Base-by-base conservation (phyloP, 106 monocot genomes). In the Dendrobium chrysotoxum region DNA sequence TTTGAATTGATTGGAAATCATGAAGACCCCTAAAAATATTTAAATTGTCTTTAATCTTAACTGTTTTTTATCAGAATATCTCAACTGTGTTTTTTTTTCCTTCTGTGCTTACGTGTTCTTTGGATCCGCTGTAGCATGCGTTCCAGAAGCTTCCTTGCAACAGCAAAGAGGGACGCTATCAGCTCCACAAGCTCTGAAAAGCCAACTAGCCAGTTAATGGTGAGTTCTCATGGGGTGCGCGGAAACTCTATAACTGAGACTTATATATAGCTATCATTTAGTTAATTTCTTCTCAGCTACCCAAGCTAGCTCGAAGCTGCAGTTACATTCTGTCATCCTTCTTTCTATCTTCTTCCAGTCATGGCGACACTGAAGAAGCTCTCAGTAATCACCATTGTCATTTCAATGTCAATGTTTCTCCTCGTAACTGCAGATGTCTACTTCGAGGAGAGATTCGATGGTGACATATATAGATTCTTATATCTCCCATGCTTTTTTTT, bases 381-480 rank as follows among this genome's bases (percentile, higher is more conserved):
- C 45, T 4, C 41, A 17, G 40, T 53, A 13, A 2, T 77, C 53
- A 16, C 35, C 40, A 28, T 10, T 20, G 18, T 41, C 23, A 20
- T 74, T 54, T 16, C 76, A 1, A 23, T 72, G 21, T 12, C 45
- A 23, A 11, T 35, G 40, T 7, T 80, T 25, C 17, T 55, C 66
- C 80, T 61, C 17, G 18, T 77, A 13, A 20, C 61, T 11, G 80
- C 84, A 26, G 75, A 61, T 3, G 80, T 80, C 38, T 76, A 80
- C 84, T 84, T 84, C 40, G 84, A 84, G 76, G 84, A 84, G 77
- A 75, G 84, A 61, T 84, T 84, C 40, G 77, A 84, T 35, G 84
- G 84, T 84, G 61, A 21, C 9, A 40, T 57, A 4, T 31, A 40
- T 73, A 20, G 13, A 40, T 18, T 61, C 26, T 10, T 58, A 2